Evolutionary conservation across 352 stramenopile species (phyloP).

Genomic region (Pythium pectinolyticum): DNA sequence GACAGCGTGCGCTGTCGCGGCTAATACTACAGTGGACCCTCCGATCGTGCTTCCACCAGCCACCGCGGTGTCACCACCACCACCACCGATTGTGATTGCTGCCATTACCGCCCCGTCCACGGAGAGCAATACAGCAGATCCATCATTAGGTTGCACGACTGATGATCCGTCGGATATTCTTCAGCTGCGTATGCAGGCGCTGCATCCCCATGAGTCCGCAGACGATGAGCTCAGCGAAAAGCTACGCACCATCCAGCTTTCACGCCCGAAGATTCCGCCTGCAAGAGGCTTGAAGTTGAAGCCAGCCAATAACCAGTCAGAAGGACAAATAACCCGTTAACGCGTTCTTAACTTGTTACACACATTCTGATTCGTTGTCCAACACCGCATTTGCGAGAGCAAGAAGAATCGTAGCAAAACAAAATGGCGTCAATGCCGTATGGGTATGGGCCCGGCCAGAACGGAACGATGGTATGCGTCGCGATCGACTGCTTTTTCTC

Average conservation of each 20-base stretch:
- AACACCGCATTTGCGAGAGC: too few species aligned
- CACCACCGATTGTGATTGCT: neutral
- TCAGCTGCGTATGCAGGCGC: conserved; percentile 5
- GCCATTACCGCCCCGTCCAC: neutral
- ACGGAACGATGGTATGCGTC: conserved; percentile 5
- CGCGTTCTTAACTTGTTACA: conserved; percentile 25
- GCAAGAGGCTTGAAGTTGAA: conserved; percentile 36
- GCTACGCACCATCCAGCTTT: conserved; percentile 67
- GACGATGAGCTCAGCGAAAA: conserved; percentile 67
- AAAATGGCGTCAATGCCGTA: conserved; percentile 14
- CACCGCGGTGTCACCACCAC: neutral
- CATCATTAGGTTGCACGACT: neutral
- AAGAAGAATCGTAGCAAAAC: too few species aligned
- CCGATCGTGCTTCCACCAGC: too few species aligned
- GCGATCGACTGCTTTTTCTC: neutral
- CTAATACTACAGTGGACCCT: neutral
- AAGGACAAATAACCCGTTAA: conserved; percentile 11
- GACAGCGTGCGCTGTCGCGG: too few species aligned
- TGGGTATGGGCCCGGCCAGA: neutral
- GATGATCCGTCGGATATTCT: conserved; percentile 5
- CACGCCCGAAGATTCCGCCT: conserved; percentile 45
- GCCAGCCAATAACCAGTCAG: conserved; percentile 24
- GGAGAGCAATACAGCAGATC: neutral
- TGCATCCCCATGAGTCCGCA: conserved; percentile 30
- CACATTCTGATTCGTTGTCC: too few species aligned